Evolutionary conservation across 441 rosid genomes (phyloP), one percentile per base, ranked within the genome.

Genomic region (Gossypium davidsonii): DNA sequence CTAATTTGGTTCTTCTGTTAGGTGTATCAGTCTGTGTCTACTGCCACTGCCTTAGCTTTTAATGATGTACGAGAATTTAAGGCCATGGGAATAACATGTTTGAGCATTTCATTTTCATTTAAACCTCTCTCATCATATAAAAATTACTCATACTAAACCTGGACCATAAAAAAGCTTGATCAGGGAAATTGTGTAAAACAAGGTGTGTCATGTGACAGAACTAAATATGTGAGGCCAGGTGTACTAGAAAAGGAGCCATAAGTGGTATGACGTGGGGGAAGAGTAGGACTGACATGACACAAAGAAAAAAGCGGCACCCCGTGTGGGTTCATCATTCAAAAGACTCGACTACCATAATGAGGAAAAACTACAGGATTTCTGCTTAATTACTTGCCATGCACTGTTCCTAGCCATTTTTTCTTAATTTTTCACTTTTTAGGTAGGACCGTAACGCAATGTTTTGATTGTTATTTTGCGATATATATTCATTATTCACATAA

Each of bases 211-310:
- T 49, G 64, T 70, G 73, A 49, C 26, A 66, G 15, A 56, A 52
- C 56, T 46, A 28, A 25, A 18, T 61, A 61, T 46, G 11, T 65
- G 78, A 57, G 52, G 51, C 52, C 78, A 57, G 46, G 60, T 52
- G 71, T 52, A 71, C 17, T 21, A 37, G 58, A 72, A 55, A 44
- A 20, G 61, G 28, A 53, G 53, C 12, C 75, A 77, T 21, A 15
- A 74, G 78, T 59, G 73, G 67, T 37, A 46, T 71, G 42, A 23
- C 72, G 69, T 55, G 34, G 68, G 58, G 72, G 52, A 73, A 49
- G 64, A 51, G 73, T 65, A 51, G 62, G 74, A 75, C 34, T 72
- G 25, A 57, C 53, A 69, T 76, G 83, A 79, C 70, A 60, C 58
- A 75, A 73, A 75, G 53, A 28, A 61, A 67, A 64, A 70, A 44